Evolutionary conservation across 2,329 filamentous ascomycete species (phyloP), one percentile per base, ranked within the genome.

Genomic region (Beauveria pseudobassiana): DNA sequence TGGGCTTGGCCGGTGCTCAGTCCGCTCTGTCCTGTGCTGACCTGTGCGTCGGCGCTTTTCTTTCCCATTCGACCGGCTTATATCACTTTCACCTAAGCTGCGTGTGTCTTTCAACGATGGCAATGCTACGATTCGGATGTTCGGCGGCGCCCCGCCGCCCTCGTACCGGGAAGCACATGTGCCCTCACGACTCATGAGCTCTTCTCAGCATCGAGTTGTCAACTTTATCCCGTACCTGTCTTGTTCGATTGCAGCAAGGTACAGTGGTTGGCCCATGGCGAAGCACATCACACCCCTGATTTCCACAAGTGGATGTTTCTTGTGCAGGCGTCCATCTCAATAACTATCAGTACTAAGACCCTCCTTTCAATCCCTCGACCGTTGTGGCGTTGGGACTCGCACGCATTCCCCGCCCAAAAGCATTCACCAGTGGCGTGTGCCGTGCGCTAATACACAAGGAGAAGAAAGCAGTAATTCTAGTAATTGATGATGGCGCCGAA

Each of bases 121-220:
- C 30, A 24, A 56, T 3, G 18, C 1, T 56, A n/a, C 53, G 9
- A 38, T 46, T 48, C 53, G 53, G 42, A 46, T 56, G 53, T 18
- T 56, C 10, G n/a, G 46, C 42, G 26, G 34, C 42, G 46, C 46
- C 26, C 24, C 53, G 45, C 42, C 10, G 30, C n/a, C 38, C 22
- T 20, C 34, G 34, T 38, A 38, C 34, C 10, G 12, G 34, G 34
- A 1, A 38, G 34, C 10, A 14, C 34, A 38, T 16, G 42, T 45
- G 40, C 16, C 51, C 24, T 6, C 14, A 59, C 57, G 57, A 59
- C 57, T 59, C 57, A 46, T 59, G 57, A 46, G 38, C 40, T n/a
- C 9, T 9, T 43, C 30, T 38, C 34, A 38, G 34, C 34, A 38
- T 38, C 12, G 34, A 38, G 34, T 28, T 22, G 22, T 22, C 22